A percentile compares a stretch with the other conserved stretches of the same genome.
These are phyloP conservation scores for Aureobasidium namibiae DNA, from an alignment of 2,329 filamentous ascomycete genomes.

Conservation along the genomic window DNA sequence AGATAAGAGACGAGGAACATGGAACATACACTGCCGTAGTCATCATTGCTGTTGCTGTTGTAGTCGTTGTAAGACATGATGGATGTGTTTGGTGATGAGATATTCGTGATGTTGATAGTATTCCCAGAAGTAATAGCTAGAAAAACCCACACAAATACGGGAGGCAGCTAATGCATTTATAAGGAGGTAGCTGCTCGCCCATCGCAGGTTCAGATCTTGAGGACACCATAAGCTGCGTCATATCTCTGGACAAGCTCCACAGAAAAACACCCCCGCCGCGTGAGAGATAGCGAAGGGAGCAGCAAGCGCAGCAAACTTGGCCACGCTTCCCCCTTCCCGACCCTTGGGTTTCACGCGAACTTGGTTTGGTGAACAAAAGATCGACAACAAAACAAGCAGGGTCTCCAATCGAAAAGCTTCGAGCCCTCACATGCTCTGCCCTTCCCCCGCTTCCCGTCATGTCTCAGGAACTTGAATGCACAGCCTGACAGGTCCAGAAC, in stretches of 20 bases:
- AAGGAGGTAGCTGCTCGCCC: neutral
- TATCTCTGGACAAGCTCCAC: neutral
- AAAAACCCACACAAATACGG: neutral
- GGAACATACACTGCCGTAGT: constrained; percentile 8
- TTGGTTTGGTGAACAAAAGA: neutral
- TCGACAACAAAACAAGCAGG: neutral
- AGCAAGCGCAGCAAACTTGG: too few relatives aligned
- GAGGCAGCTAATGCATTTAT: neutral
- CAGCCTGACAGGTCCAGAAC: neutral
- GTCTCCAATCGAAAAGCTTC: constrained; percentile 6
- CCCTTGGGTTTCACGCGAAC: neutral
- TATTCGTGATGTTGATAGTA: neutral
- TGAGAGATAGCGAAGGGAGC: too few relatives aligned
- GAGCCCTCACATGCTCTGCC: neutral
- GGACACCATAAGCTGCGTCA: neutral
- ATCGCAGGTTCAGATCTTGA: neutral
- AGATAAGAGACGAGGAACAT: neutral
- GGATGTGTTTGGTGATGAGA: neutral
- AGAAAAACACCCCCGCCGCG: neutral
- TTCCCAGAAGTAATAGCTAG: neutral
- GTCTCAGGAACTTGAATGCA: neutral
- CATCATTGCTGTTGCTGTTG: neutral
- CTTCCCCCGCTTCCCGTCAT: constrained; percentile 1
- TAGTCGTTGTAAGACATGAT: constrained; percentile 12
- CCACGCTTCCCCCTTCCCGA: neutral